A percentile compares a stretch with the other conserved stretches of the same genome.
Evolutionary conservation across 1,284 basidiomycete species (phyloP).

Genomic region (Cryptococcus amylolentus): DNA sequence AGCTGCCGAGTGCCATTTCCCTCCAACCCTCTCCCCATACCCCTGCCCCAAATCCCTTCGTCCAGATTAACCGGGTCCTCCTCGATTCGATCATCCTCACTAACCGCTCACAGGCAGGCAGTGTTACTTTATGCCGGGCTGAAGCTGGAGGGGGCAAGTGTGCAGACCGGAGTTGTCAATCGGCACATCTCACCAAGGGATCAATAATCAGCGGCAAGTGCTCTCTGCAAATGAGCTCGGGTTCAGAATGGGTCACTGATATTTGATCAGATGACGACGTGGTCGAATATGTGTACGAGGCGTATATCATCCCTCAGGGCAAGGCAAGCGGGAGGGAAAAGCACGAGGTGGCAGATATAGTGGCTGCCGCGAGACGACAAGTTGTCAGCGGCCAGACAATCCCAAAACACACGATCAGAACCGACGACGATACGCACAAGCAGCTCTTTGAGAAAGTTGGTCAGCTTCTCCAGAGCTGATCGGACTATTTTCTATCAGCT

Average conservation of each 20-base stretch:
- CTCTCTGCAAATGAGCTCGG: background rate
- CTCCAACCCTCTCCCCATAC: slow-evolving; percentile 3
- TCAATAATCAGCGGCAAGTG: slow-evolving; percentile 33
- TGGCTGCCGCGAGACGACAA: background rate
- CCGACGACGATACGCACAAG: background rate
- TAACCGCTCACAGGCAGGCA: slow-evolving; percentile 22
- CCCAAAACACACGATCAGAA: background rate
- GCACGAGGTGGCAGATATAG: background rate
- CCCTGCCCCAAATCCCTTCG: background rate
- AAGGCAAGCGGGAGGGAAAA: background rate
- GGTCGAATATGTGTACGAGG: slow-evolving; percentile 23
- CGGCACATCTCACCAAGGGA: slow-evolving; percentile 32
- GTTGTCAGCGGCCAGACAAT: background rate
- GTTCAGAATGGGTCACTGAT: background rate
- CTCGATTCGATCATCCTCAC: slow-evolving; percentile 40
- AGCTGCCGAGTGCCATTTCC: background rate
- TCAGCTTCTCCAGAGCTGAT: background rate
- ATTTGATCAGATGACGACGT: slow-evolving; percentile 31
- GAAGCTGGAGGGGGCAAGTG: slow-evolving; percentile 40
- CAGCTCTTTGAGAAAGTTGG: slow-evolving; percentile 1
- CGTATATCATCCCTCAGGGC: background rate
- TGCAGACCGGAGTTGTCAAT: slow-evolving; percentile 32
- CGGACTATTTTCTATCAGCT: background rate
- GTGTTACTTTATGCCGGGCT: slow-evolving; percentile 27
- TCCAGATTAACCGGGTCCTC: slow-evolving; percentile 5